Conservation (phyloP, 208 protist genomes). For the Leptomonas seymouri region DNA sequence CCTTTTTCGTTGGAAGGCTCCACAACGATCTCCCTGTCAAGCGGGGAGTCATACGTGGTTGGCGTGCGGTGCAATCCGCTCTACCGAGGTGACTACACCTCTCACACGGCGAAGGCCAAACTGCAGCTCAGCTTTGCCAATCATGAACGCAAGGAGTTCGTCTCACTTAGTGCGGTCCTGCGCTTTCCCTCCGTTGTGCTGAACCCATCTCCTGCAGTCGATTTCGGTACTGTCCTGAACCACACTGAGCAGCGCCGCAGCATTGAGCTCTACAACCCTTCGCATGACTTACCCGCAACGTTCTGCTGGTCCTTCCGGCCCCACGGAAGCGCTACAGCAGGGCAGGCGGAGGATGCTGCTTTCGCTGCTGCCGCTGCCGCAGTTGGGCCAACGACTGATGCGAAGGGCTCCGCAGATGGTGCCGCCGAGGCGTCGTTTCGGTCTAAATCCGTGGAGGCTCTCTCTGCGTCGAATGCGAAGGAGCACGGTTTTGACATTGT, state of each 20-base stretch:
- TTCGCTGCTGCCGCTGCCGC: conserved; percentile 2
- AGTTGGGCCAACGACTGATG: not conserved
- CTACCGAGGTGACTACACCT: conserved; percentile 82
- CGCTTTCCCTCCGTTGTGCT: conserved; percentile 91
- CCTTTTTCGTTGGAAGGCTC: conserved; percentile 82
- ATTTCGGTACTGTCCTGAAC: conserved; percentile 95
- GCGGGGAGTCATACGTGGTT: conserved; percentile 80
- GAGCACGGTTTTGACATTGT: conserved; percentile 93
- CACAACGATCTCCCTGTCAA: conserved; percentile 62
- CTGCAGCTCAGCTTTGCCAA: conserved; percentile 89
- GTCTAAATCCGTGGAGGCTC: conserved; percentile 19
- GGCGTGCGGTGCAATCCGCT: conserved; percentile 85
- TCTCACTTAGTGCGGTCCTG: conserved; percentile 83
- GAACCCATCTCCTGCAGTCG: conserved; percentile 54
- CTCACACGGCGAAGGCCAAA: conserved; percentile 69
- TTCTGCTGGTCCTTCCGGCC: conserved; percentile 80
- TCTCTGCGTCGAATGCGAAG: conserved; percentile 3
- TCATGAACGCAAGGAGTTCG: conserved; percentile 86
- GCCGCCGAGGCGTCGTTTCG: conserved; percentile 39
- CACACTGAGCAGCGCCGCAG: conserved; percentile 83
- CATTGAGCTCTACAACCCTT: conserved; percentile 87
- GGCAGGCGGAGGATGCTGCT: not conserved
- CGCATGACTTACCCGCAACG: conserved; percentile 59
- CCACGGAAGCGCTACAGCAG: conserved; percentile 1
- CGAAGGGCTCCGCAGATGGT: conserved; percentile 2